A percentile compares a stretch with the other conserved stretches of the same genome.
These are phyloP conservation scores for Cyberlindnera samutprakarnensis DNA, from an alignment of 805 yeast genomes.

Conservation along the genomic window DNA sequence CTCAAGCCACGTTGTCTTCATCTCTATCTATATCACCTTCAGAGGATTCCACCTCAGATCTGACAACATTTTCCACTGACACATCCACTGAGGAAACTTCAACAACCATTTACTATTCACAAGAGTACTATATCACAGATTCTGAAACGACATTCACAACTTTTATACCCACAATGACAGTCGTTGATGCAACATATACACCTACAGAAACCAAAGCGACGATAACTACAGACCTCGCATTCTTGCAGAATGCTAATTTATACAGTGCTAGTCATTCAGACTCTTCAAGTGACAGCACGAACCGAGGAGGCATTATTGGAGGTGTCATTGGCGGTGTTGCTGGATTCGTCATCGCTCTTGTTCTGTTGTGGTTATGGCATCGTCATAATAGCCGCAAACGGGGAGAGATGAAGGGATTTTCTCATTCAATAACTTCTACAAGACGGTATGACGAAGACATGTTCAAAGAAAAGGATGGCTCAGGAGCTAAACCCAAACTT, in stretches of 20 bases:
- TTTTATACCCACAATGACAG: slow-evolving; percentile 12
- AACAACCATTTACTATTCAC: no score
- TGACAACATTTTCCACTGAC: not conserved
- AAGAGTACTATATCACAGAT: slow-evolving; percentile 14
- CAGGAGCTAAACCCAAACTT: no score
- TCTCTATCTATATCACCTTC: no score
- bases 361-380: slow-evolving; percentile 2
- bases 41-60: no score
- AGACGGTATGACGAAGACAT: slow-evolving; percentile 14
- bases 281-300: slow-evolving; percentile 1
- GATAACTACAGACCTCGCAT: slow-evolving; percentile 17
- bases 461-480: slow-evolving; percentile 3
- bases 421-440: slow-evolving; percentile 21
- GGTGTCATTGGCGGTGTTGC: slow-evolving; percentile 22
- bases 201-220: slow-evolving; percentile 1
- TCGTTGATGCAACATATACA: slow-evolving; percentile 1
- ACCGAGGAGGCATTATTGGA: slow-evolving; percentile 21
- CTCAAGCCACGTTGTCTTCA: no score
- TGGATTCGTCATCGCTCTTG: slow-evolving; percentile 9
- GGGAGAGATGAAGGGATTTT: slow-evolving; percentile 15
- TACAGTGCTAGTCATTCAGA: not conserved
- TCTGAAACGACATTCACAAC: slow-evolving; percentile 15
- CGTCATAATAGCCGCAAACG: no score
- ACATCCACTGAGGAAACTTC: no score
- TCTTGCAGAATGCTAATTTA: slow-evolving; percentile 2